Evolutionary conservation across 1,284 basidiomycete species (phyloP), one percentile per base, ranked within the genome.

Genomic region (Sparassis latifolia): DNA sequence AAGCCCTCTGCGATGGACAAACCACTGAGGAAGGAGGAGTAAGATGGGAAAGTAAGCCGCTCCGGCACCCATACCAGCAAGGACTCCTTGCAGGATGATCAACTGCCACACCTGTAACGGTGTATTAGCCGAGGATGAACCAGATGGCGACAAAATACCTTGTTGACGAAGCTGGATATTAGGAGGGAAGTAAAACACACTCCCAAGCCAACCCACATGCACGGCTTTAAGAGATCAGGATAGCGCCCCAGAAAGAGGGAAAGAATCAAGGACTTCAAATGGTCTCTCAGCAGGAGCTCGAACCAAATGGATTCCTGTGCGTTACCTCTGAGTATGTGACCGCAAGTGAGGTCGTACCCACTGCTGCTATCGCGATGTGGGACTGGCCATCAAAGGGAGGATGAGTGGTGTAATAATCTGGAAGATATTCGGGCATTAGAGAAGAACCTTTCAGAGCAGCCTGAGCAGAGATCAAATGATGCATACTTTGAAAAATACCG

Each of bases 1-100:
- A 28, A 65, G 58, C 9, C 62, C 62, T 1, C 61, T 56, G 32
- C 59, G 59, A 35, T 55, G 51, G 7, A 58, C 54, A 43, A 61
- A 60, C 56, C 59, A 59, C 39, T 56, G 54, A 27, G 60, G 52
- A 6, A 63, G 55, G 33, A 62, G 52, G 49, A 55, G 51, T 47
- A 62, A 50, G 48, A 60, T 55, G 2, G 62, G 62, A 37, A 59
- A 56, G 47, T 62, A 62, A 41, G 62, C 42, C 32, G 59, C 52
- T 0, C 61, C 64, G 2, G 59, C 63, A 10, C 59, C 56, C 37
- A 63, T 54, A 1, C 63, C 60, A 30, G 60, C 54, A 10, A 56
- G 50, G 3, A 64, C 59, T 4, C 63, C 63, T 48, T 66, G 64
- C 10, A 65, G 51, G 5, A 60, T 45, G 45, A 64, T 60, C 33